Base-by-base conservation (phyloP, 208 protist genomes). In the Trypanosoma scelopori region DNA sequence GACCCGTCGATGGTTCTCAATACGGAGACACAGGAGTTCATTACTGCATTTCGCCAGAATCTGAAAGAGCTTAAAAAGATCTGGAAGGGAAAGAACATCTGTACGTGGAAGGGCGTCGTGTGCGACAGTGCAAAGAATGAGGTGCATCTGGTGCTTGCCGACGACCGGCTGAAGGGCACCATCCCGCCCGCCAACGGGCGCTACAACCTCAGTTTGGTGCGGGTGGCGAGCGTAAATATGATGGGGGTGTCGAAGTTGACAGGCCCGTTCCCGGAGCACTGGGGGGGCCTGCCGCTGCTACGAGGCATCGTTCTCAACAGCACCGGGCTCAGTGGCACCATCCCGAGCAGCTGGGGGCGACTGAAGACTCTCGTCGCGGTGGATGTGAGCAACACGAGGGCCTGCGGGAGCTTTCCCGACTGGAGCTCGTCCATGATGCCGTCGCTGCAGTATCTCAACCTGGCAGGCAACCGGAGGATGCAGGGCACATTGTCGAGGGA, bases 281-380 rank as follows among this genome's bases (percentile, higher is more conserved):
- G 69, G 70, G 57, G 55, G 22, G 50, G 69, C 49, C 3, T 81
- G 45, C 47, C 42, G 42, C 22, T 42, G 41, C 67, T 79, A 55
- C 51, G 63, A 64, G 45, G 69, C 45, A 68, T 83, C 18, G 45
- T 69, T 56, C 65, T 79, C 48, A 46, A 66, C 37, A 12, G 22
- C 59, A 79, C 72, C 25, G 59, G 62, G 18, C 63, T 82, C 9
- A 23, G 37, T 23, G 76, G 76, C 37, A 62, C 59, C 37, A 69
- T 81, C 55, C 76, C 76, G n/a, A 62, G 74, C 65, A 13, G 30
- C n/a, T 81, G 76, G 76, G 65, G 74, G 37, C 41, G 48, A 48
- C 65, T 81, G 43, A 18, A 64, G 18, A 51, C 55, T 35, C 65
- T 81, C 49, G 46, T 35, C 11, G 51, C 30, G 20, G 18, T 81